Evolutionary conservation across 2,329 filamentous ascomycete species (phyloP).

Genomic region (Parascedosporium putredinis): DNA sequence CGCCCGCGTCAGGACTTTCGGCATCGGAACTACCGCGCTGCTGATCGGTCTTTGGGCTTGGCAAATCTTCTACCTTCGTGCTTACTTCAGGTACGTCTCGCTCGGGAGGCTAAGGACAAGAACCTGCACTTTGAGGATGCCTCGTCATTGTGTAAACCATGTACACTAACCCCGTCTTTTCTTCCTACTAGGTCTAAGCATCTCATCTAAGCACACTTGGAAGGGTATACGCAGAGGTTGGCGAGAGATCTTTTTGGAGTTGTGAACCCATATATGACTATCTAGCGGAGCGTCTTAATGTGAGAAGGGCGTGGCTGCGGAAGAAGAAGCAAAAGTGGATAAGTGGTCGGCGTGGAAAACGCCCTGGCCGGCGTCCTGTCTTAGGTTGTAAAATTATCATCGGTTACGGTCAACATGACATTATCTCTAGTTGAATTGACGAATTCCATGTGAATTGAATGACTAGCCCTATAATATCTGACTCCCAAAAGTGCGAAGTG

Average conservation of each 20-base stretch:
- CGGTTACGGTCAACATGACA: neutral
- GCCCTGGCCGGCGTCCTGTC: neutral
- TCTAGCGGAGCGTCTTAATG: neutral
- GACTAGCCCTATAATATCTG: too few species aligned
- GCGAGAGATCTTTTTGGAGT: neutral
- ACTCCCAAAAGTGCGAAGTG: too few species aligned
- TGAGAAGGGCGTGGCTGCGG: neutral
- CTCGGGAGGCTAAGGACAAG: too few species aligned
- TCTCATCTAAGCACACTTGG: slow-evolving; percentile 51
- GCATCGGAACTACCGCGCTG: slow-evolving; percentile 84
- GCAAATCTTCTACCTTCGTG: slow-evolving; percentile 96
- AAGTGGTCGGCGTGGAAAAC: neutral
- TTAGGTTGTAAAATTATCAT: neutral
- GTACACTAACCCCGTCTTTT: too few species aligned
- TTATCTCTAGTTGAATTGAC: neutral
- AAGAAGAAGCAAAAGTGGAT: too few species aligned
- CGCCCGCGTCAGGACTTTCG: slow-evolving; percentile 97
- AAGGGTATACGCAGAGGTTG: neutral
- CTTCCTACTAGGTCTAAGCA: slow-evolving; percentile 65
- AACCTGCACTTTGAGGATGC: too few species aligned
- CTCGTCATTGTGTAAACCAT: too few species aligned
- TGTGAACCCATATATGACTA: neutral
- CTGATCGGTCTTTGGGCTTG: slow-evolving; percentile 81
- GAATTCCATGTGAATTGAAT: too few species aligned
- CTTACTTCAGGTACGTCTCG: slow-evolving; percentile 78